Percentiles rank a stretch among this genome's conserved stretches.
Evolutionary conservation across 2,329 filamentous ascomycete species (phyloP).

Genomic region (Ustilaginoidea virens): DNA sequence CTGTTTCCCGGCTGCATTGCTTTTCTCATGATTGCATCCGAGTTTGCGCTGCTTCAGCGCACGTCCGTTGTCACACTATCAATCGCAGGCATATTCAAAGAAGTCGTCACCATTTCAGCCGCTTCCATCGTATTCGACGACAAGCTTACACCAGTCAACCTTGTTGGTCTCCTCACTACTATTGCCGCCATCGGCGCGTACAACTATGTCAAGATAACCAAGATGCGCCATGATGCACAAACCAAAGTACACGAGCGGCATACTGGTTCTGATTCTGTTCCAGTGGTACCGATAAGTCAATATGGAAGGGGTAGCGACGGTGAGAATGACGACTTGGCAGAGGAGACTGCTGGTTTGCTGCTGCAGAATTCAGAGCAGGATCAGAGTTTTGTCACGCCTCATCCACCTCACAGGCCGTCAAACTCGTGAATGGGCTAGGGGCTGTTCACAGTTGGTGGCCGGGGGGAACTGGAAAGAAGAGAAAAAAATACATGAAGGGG

Average conservation of each 20-base stretch:
- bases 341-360: constrained; percentile 30
- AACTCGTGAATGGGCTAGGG: no score
- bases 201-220: constrained; percentile 85
- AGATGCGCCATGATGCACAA: constrained; percentile 69
- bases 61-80: constrained; percentile 92
- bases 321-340: constrained; percentile 26
- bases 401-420: no score
- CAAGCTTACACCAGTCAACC: constrained; percentile 70
- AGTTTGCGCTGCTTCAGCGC: constrained; percentile 88
- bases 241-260: constrained; percentile 29
- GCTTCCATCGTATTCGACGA: constrained; percentile 84
- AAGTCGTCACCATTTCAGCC: constrained; percentile 87
- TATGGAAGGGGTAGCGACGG: constrained; percentile 23
- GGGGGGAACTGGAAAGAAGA: no score
- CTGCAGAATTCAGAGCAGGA: constrained; percentile 20
- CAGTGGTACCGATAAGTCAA: constrained; percentile 19
- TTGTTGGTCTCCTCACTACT: constrained; percentile 76
- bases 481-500: no score
- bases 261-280: constrained; percentile 16
- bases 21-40: constrained; percentile 91
- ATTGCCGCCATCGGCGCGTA: constrained; percentile 76
- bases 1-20: constrained; percentile 83
- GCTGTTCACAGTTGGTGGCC: no score
- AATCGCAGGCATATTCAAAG: constrained; percentile 97
- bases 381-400: constrained; percentile 19